Evolutionary conservation across 1,139 yeast genomes (phyloP).

Genomic region (Pichia sp.): DNA sequence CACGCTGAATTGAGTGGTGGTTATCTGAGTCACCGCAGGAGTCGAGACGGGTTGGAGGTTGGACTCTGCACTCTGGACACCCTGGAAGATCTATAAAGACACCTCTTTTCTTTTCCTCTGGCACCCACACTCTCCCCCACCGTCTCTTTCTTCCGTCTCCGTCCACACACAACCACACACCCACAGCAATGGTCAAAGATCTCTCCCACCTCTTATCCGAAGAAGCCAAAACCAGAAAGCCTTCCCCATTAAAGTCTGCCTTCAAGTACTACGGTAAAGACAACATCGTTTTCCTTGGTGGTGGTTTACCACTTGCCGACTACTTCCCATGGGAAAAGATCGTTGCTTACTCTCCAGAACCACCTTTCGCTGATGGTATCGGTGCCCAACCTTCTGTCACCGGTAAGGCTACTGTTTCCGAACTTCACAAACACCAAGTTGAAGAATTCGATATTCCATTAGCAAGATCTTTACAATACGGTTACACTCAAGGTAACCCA

Average conservation of each 20-base stretch:
- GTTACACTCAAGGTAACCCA: slow-evolving; percentile 76
- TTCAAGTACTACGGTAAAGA: slow-evolving; percentile 76
- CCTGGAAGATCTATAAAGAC: no score
- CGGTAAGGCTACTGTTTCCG: slow-evolving; percentile 41
- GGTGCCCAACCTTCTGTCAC: slow-evolving; percentile 61
- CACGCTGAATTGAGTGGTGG: no score
- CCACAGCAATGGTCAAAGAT: slow-evolving; percentile 53
- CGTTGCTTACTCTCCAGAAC: slow-evolving; percentile 66
- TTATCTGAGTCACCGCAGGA: no score
- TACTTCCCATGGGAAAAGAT: slow-evolving; percentile 89
- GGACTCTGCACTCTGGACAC: no score
- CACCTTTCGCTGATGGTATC: slow-evolving; percentile 76
- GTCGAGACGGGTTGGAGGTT: no score
- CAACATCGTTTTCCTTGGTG: slow-evolving; percentile 84
- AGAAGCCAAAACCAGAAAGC: slow-evolving; percentile 74
- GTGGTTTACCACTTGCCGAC: slow-evolving; percentile 89
- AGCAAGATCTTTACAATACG: slow-evolving; percentile 88
- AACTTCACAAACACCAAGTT: slow-evolving; percentile 43
- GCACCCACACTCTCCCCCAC: no score
- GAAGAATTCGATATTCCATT: slow-evolving; percentile 65
- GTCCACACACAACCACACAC: no score
- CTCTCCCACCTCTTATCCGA: slow-evolving; percentile 71
- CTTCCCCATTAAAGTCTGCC: slow-evolving; percentile 82
- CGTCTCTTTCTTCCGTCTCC: no score
- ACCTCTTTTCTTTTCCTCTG: neutral